phyloP scores from a whole-genome alignment of 805 yeast genomes.

The Saccharomycopsis fodiens region DNA sequence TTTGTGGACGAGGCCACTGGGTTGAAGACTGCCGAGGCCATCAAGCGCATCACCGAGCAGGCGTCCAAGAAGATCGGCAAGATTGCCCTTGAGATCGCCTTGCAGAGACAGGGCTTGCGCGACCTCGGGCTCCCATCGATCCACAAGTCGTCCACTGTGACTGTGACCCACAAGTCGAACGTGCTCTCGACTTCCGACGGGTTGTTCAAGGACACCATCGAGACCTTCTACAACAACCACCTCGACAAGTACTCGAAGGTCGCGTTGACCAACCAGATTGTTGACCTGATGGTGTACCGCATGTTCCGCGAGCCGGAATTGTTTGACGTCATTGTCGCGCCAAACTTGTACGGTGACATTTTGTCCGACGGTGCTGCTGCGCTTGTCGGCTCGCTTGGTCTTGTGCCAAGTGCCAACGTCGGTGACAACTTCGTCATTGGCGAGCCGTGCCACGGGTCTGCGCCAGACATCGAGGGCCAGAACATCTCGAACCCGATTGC shows the following conservation, averaged over 20 bases:
- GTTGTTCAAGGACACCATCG: constrained; percentile 84
- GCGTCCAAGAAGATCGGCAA: constrained; percentile 84
- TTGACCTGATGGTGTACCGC: constrained; percentile 98
- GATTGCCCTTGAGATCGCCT: constrained; percentile 88
- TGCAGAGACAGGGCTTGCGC: constrained; percentile 79
- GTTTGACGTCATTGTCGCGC: constrained; percentile 97
- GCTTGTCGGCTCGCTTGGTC: constrained; percentile 93
- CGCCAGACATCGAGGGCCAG: constrained; percentile 96
- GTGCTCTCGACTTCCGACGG: constrained; percentile 92
- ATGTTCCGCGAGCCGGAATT: constrained; percentile 97
- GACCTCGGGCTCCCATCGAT: constrained; percentile 49
- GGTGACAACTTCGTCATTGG: constrained; percentile 96
- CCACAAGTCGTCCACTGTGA: constrained; percentile 46
- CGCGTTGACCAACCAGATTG: constrained; percentile 87
- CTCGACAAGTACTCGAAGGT: constrained; percentile 41
- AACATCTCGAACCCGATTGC: constrained; percentile 96
- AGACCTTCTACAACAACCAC: constrained; percentile 41
- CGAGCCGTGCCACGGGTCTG: constrained; percentile 99
- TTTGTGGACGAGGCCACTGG: constrained; percentile 67
- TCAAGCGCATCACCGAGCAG: constrained; percentile 85
- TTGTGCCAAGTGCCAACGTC: constrained; percentile 96
- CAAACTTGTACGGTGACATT: constrained; percentile 96
- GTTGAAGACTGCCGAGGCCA: constrained; percentile 90
- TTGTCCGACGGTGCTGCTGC: constrained; percentile 98
- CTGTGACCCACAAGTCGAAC: constrained; percentile 95